Conservation (phyloP, 2,329 filamentous ascomycete genomes). For the Lecanicillium sp. region DNA sequence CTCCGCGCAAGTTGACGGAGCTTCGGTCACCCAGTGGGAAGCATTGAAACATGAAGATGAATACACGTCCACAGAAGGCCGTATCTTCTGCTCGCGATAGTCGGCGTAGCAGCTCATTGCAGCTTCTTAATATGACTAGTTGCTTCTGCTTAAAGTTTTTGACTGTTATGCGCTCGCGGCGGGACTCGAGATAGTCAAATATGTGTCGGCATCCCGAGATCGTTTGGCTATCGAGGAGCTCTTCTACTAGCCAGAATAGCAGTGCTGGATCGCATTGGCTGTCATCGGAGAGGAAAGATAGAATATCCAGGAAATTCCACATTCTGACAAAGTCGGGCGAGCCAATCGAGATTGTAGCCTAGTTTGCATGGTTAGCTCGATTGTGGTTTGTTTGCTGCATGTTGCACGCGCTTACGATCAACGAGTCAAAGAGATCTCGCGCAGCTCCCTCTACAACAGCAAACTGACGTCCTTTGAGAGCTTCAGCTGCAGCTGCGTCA, state of each 20-base stretch:
- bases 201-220: conserved; percentile 84
- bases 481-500: conserved; percentile 29
- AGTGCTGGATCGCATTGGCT: conserved; percentile 71
- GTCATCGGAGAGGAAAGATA: conserved; percentile 80
- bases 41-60: conserved; percentile 97
- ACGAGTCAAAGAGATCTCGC: conserved; percentile 68
- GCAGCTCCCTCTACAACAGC: conserved; percentile 77
- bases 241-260: conserved; percentile 85
- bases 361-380: conserved; percentile 24
- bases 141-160: conserved; percentile 76
- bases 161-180: conserved; percentile 78
- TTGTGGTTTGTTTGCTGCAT: conserved; percentile 12
- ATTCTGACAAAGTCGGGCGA: conserved; percentile 71
- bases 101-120: conserved; percentile 88
- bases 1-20: conserved; percentile 90
- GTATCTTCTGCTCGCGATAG: conserved; percentile 95
- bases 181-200: conserved; percentile 91
- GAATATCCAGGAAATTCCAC: conserved; percentile 89
- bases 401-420: conserved; percentile 54
- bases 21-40: conserved; percentile 95
- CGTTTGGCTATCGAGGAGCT: conserved; percentile 91
- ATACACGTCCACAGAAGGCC: conserved; percentile 93
- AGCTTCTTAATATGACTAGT: conserved; percentile 82
- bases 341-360: conserved; percentile 70
- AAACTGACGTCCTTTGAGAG: conserved; percentile 41